Conservation (phyloP, 2,329 filamentous ascomycete genomes). For the Xylaria hypoxylon region DNA sequence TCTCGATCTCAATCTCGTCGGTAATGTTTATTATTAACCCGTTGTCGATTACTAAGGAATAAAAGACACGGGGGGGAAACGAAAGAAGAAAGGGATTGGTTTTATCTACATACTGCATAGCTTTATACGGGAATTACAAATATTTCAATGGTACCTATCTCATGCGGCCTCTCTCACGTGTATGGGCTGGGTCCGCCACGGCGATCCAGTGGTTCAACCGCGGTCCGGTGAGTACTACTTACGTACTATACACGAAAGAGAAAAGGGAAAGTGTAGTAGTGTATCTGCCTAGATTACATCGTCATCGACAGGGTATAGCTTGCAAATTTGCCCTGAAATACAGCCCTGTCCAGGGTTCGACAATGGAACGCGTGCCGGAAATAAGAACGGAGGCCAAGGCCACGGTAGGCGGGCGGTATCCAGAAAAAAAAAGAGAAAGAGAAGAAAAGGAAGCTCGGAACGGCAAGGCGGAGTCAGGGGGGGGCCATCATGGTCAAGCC, state of each 20-base stretch:
- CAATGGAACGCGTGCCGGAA: not conserved
- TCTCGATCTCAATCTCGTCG: not conserved
- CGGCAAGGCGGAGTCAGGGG: not conserved
- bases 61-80: not conserved
- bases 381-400: not conserved
- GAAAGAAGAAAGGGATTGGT: not conserved
- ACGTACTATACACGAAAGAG: too few species aligned
- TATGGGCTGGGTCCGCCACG: constrained; percentile 7
- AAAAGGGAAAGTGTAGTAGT: too few species aligned
- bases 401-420: too few species aligned
- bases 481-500: constrained; percentile 7
- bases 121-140: constrained; percentile 23
- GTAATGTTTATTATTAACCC: constrained; percentile 18
- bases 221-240: not conserved
- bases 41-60: constrained; percentile 8
- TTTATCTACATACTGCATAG: not conserved
- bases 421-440: constrained; percentile 7
- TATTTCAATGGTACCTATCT: constrained; percentile 12
- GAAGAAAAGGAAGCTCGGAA: constrained; percentile 4
- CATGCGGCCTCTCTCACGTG: constrained; percentile 28
- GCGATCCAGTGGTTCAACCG: constrained; percentile 4
- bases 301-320: constrained; percentile 24
- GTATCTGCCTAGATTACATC: not conserved
- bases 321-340: not conserved
- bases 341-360: constrained; percentile 1